Percentiles rank a stretch among this genome's conserved stretches.
These are phyloP conservation scores for Coemansia sp. DNA, from an alignment of 192 early-diverging fungal species.

Conservation along the genomic window DNA sequence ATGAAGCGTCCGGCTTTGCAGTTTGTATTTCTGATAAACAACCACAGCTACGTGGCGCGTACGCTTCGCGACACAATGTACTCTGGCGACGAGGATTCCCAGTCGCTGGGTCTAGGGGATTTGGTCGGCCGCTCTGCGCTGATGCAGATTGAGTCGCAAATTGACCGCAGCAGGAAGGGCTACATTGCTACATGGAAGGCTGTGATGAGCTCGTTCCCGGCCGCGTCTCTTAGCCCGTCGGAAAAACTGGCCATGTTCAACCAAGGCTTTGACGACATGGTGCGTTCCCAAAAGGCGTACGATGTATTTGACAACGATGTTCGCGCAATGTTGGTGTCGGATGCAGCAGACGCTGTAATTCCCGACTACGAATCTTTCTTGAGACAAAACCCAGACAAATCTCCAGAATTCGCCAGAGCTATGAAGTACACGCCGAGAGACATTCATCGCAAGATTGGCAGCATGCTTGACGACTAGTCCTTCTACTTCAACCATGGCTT, in stretches of 20 bases:
- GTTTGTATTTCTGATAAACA: constrained; percentile 53
- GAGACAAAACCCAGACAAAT: constrained; percentile 49
- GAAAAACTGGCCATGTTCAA: constrained; percentile 51
- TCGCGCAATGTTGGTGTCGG: constrained; percentile 41
- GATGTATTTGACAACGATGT: constrained; percentile 51
- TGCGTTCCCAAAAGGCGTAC: constrained; percentile 45
- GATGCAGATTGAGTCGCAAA: constrained; percentile 39
- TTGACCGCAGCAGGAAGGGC: constrained; percentile 49
- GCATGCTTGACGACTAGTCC: constrained; percentile 46
- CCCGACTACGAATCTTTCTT: constrained; percentile 48
- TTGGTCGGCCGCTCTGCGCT: constrained; percentile 47
- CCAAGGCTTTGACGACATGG: constrained; percentile 52
- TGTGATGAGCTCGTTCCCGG: constrained; percentile 50
- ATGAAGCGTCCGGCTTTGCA: constrained; percentile 52
- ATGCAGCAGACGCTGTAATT: constrained; percentile 42
- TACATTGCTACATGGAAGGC: constrained; percentile 52
- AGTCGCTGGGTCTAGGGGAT: constrained; percentile 48
- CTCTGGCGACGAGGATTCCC: constrained; percentile 43
- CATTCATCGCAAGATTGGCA: constrained; percentile 39
- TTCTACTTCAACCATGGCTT: background rate
- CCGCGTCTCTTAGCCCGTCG: constrained; percentile 38
- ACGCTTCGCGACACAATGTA: constrained; percentile 51
- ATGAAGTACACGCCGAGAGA: constrained; percentile 53
- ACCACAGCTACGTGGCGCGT: constrained; percentile 48
- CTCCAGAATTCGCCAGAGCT: constrained; percentile 43